Base-by-base conservation (phyloP, 208 protist species). In the Kentomonas sorsogonicus region DNA sequence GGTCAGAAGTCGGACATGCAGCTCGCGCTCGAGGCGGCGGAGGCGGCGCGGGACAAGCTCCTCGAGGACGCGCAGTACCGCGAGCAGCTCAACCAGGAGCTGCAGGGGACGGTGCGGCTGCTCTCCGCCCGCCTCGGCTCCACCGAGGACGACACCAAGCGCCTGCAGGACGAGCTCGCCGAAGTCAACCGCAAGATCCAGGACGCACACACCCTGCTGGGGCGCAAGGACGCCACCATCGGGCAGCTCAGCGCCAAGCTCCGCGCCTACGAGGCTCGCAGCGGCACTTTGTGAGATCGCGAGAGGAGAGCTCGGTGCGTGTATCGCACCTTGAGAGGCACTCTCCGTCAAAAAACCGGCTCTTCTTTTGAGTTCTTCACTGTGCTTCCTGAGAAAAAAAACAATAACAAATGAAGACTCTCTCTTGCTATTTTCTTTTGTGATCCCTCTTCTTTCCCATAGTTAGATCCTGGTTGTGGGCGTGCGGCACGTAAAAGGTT, bases 91-190 rank as follows among this genome's bases (percentile, higher is more conserved):
- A 81, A 84, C 43, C 74, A 72, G 40, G 83, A 94, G 62, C 56
- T 94, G 51, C 83, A 94, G 55, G 81, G 87, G 25, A 94, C 87
- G 1, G 78, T 91, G 56, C 69, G 78, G 13, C 68, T 94, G 27
- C 78, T 94, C n/a, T 76, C 78, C 44, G 67, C 80, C 7, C 79
- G 82, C 20, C 67, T 94, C 33, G 51, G 66, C 31, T 56, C 80
- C n/a, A 69, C 81, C 53, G 87, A 94, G 45, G 81, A 91, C 36
- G 87, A 94, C 40, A 59, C 67, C 22, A 67, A 74, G 40, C 75
- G 76, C n/a, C 33, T 88, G 41, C 78, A 91, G 45, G 80, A 89
- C 44, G 83, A 94, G 72, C 52, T 91, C 5, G 62, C 64, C 4
- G 83, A 90, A n/a, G 62, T 66, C 1, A 80, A 69, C 39, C 74